Percentiles rank a stretch among this genome's conserved stretches.
Conservation (phyloP, 805 yeast species). For the Wickerhamomyces rabaulensis region DNA sequence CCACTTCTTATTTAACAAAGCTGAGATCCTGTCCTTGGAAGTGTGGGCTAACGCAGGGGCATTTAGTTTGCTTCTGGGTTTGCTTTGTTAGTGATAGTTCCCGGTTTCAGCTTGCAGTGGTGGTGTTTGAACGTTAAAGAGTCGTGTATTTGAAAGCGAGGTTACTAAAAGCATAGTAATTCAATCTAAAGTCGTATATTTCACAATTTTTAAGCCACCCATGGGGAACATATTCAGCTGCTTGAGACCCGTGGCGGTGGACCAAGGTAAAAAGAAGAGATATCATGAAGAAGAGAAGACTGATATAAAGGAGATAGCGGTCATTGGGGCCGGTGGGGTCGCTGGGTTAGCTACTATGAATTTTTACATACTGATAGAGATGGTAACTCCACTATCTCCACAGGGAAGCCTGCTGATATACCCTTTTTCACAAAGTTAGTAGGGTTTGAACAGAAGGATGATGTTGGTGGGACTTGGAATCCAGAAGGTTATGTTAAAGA, state of each 20-base stretch:
- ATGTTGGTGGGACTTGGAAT: conserved; percentile 44
- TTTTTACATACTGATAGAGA: conserved; percentile 25
- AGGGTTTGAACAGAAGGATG: conserved; percentile 38
- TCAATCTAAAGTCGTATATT: no score
- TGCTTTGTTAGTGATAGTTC: no score
- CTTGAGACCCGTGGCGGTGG: not conserved
- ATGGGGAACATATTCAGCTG: not conserved
- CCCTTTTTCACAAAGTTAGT: conserved; percentile 30
- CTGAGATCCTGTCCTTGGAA: no score
- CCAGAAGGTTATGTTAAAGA: conserved; percentile 19
- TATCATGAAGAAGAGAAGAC: conserved; percentile 16
- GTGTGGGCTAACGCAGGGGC: no score
- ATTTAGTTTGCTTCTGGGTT: no score
- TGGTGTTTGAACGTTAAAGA: no score
- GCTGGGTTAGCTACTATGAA: conserved; percentile 27
- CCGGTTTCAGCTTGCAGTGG: no score
- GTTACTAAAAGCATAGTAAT: no score
- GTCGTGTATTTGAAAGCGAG: no score
- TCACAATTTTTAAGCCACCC: not conserved
- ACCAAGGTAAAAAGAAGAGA: not conserved
- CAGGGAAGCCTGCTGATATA: conserved; percentile 1
- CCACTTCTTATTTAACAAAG: no score
- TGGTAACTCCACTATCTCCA: conserved; percentile 22
- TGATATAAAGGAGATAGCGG: conserved; percentile 27
- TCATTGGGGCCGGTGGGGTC: conserved; percentile 38